Evolutionary conservation across 2,329 filamentous ascomycete species (phyloP).

Genomic region (Thyridium curvatum): DNA sequence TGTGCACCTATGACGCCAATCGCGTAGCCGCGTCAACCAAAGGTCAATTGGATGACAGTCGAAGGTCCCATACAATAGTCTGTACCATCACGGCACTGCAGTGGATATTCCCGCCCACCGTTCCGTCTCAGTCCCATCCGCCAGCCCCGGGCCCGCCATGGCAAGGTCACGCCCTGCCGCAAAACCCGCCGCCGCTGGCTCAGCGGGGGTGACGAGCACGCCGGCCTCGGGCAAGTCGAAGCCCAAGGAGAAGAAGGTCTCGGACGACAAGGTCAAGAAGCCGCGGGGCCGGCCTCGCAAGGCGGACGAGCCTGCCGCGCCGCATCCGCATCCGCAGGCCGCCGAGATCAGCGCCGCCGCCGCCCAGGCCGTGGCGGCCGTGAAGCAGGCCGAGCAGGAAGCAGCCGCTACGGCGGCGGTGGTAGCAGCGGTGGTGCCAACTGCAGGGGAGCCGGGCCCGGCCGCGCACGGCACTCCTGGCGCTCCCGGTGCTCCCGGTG

Average conservation of each 20-base stretch:
- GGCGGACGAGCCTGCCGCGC: too few species aligned
- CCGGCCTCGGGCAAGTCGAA: not conserved
- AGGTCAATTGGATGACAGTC: too few species aligned
- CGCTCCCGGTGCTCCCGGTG: too few species aligned
- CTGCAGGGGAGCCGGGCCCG: too few species aligned
- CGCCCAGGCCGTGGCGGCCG: constrained; percentile 4
- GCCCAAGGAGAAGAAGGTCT: constrained; percentile 10
- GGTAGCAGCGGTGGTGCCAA: constrained; percentile 1
- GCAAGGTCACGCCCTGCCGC: not conserved
- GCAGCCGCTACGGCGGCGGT: not conserved
- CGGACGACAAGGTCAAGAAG: constrained; percentile 8
- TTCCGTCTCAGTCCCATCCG: too few species aligned
- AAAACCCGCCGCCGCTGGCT: not conserved
- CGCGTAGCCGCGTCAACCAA: too few species aligned
- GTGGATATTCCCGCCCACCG: not conserved
- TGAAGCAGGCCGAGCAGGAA: constrained; percentile 7
- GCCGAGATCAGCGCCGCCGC: constrained; percentile 5
- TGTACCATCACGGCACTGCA: too few species aligned
- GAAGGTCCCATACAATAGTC: too few species aligned
- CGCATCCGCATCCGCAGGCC: constrained; percentile 5
- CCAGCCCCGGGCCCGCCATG: not conserved
- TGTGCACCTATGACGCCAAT: too few species aligned
- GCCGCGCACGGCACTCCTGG: too few species aligned
- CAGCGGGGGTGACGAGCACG: too few species aligned
- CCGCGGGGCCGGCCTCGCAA: not conserved